A percentile compares a stretch with the other conserved stretches of the same genome.
Evolutionary conservation across 169 alveolate species (phyloP).

Genomic region (Toxoplasma gondii): DNA sequence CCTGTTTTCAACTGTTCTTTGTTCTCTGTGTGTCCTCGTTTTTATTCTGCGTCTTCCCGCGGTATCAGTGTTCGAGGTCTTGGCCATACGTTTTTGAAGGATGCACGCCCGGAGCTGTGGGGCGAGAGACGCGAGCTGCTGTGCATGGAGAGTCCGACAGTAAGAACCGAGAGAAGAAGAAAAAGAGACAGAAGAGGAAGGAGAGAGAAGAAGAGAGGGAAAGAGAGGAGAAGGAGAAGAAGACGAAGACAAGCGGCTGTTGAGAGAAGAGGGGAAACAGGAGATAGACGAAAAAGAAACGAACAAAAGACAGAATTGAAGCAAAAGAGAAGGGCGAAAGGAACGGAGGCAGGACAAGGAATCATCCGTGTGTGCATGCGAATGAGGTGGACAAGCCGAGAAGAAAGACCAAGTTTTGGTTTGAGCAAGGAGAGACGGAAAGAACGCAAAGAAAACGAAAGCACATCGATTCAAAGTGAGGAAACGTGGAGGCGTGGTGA

Average conservation of each 20-base stretch:
- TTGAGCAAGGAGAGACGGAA: too few species aligned
- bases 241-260: background rate
- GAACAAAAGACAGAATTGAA: background rate
- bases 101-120: slow-evolving; percentile 17
- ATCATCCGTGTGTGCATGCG: background rate
- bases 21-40: too few species aligned
- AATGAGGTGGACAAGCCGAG: too few species aligned
- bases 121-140: slow-evolving; percentile 23
- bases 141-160: slow-evolving; percentile 45
- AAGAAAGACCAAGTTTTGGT: too few species aligned
- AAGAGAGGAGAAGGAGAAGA: background rate
- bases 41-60: too few species aligned
- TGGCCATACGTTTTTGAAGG: background rate
- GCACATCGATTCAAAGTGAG: too few species aligned
- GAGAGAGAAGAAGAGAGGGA: background rate
- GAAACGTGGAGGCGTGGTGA: too few species aligned
- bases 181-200: too few species aligned
- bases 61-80: slow-evolving; percentile 45
- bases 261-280: background rate
- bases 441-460: too few species aligned
- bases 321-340: background rate
- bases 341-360: background rate
- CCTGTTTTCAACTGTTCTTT: too few species aligned
- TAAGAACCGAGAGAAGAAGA: background rate
- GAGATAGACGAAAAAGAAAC: background rate